Percentiles rank a stretch among this genome's conserved stretches.
Conservation (phyloP, 495 filamentous ascomycete genomes). For the Neurospora sp. region DNA sequence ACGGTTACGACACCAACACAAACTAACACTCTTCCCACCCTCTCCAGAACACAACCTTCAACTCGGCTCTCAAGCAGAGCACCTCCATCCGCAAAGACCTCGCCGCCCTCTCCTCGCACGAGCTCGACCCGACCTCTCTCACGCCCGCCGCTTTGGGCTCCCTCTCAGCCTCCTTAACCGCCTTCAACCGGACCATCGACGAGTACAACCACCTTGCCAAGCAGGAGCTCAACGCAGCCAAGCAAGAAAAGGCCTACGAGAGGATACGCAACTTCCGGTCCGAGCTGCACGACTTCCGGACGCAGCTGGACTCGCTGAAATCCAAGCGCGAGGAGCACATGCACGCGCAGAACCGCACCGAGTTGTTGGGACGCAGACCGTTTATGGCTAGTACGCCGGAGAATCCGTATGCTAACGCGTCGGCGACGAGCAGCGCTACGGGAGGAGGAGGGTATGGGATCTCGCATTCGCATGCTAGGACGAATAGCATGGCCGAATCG, state of each 20-base stretch:
- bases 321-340: slow-evolving; percentile 62
- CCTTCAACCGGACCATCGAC: slow-evolving; percentile 84
- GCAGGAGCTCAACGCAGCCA: slow-evolving; percentile 74
- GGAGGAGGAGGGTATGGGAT: slow-evolving; percentile 13
- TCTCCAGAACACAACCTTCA: slow-evolving; percentile 77
- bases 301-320: slow-evolving; percentile 67
- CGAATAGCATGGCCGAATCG: slow-evolving; percentile 16
- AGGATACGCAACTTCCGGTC: slow-evolving; percentile 75
- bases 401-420: slow-evolving; percentile 59
- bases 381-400: slow-evolving; percentile 83
- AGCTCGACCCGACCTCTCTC: slow-evolving; percentile 40
- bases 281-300: slow-evolving; percentile 69
- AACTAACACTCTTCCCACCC: background rate
- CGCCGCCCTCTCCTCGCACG: slow-evolving; percentile 56
- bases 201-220: slow-evolving; percentile 81
- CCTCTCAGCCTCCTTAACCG: slow-evolving; percentile 70
- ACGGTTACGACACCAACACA: background rate
- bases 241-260: slow-evolving; percentile 83
- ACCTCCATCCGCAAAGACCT: slow-evolving; percentile 80
- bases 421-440: slow-evolving; percentile 21
- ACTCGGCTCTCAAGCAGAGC: slow-evolving; percentile 88
- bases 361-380: slow-evolving; percentile 83
- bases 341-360: slow-evolving; percentile 62
- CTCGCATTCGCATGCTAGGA: slow-evolving; percentile 21
- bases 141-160: slow-evolving; percentile 32